Conservation (phyloP, 2,329 filamentous ascomycete genomes). For the Trichoderma pleuroti region DNA sequence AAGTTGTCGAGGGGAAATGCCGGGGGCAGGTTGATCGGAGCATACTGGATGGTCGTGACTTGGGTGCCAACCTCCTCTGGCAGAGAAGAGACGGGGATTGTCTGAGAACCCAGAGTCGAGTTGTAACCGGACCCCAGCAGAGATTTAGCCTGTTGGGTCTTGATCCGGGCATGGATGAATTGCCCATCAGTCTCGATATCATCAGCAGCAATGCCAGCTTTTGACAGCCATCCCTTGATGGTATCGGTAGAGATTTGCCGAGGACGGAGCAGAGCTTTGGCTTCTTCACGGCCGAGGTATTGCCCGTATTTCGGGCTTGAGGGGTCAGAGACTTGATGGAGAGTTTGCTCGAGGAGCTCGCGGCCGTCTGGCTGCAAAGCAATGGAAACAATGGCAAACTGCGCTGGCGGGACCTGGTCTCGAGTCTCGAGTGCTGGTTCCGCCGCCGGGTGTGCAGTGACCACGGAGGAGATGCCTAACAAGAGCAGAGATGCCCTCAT, state of each 20-base stretch:
- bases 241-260: slow-evolving; percentile 36
- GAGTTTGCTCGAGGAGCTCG: slow-evolving; percentile 39
- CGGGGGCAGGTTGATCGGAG: background rate
- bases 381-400: slow-evolving; percentile 31
- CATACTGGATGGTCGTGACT: slow-evolving; percentile 2
- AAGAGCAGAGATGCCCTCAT: background rate
- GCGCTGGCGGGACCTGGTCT: slow-evolving; percentile 12
- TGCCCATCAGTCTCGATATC: slow-evolving; percentile 36
- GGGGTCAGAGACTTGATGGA: slow-evolving; percentile 49
- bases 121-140: slow-evolving; percentile 35
- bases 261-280: slow-evolving; percentile 48
- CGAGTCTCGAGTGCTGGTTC: slow-evolving; percentile 16
- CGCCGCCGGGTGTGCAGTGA: slow-evolving; percentile 20
- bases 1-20: background rate
- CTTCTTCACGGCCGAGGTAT: slow-evolving; percentile 46
- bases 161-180: slow-evolving; percentile 43
- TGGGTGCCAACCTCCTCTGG: background rate
- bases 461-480: background rate
- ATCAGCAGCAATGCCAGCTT: slow-evolving; percentile 35
- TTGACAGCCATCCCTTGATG: slow-evolving; percentile 45
- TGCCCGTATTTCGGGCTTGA: slow-evolving; percentile 45
- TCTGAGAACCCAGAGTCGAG: background rate
- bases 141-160: slow-evolving; percentile 39
- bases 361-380: slow-evolving; percentile 28
- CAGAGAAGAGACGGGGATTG: background rate